Evolutionary conservation across 352 stramenopile species (phyloP), one percentile per base, ranked within the genome.

Genomic region (Lagenidium sp.): DNA sequence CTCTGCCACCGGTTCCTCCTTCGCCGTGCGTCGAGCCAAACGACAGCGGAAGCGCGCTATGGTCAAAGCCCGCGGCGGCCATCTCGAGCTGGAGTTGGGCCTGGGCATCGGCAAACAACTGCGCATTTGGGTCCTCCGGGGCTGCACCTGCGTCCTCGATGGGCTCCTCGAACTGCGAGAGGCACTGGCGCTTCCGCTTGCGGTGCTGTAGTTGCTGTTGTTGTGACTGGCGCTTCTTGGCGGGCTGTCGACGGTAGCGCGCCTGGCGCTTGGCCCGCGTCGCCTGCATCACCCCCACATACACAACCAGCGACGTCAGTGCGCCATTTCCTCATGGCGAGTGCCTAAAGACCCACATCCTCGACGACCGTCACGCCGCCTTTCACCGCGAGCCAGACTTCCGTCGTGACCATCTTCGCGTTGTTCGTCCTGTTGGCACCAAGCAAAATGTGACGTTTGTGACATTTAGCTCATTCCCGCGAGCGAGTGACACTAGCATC

Each of bases 61-160:
- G 65, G 20, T 60, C 60, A 57, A 85, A 58, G 0, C 76, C 76
- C 1, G 70, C 76, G 4, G 55, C 57, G 20, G 43, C 53, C 76
- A 88, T 88, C 46, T 88, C 73, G 23, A 64, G 43, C 44, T 72
- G 36, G 25, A 88, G 26, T 23, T 85, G 68, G 40, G 23, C 36
- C 36, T 83, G 68, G 23, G 72, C 73, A 43, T 71, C 68, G 13
- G 68, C 45, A 36, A 81, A 85, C 29, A 85, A 30, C 22, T 48
- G 47, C 2, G 24, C 18, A 20, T 63, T 61, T 23, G 62, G 64
- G 7, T 58, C 47, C n/a, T n/a, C n/a, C n/a, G n/a, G n/a, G n/a
- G n/a, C n/a, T n/a, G n/a, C n/a, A n/a, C n/a, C n/a, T n/a, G n/a
- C n/a, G n/a, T n/a, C n/a, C 21, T 55, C 57, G 4, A 42, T 34